phyloP scores from a whole-genome alignment of 192 early-diverging fungal genomes.

The Phlyctochytrium planicorne region DNA sequence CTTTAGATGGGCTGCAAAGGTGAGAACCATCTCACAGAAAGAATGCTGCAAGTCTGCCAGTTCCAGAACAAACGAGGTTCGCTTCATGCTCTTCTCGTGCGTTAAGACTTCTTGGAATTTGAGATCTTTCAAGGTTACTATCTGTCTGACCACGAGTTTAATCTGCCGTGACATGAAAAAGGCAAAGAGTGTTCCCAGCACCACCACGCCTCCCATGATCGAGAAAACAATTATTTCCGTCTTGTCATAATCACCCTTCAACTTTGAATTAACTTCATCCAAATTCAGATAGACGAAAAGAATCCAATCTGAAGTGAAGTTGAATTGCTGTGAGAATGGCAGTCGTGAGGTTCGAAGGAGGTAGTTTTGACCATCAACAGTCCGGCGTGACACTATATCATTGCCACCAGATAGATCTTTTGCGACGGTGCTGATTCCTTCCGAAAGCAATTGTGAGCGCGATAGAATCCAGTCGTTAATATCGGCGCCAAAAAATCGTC shows the following conservation, averaged over 20 bases:
- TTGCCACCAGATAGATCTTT: too few relatives aligned
- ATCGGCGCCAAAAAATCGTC: too few relatives aligned
- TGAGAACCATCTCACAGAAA: conserved; percentile 11
- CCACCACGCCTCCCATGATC: not conserved
- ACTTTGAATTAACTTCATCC: not conserved
- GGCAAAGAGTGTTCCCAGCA: conserved; percentile 7
- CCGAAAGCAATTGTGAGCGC: too few relatives aligned
- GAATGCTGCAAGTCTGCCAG: not conserved
- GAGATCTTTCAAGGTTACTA: conserved; percentile 1
- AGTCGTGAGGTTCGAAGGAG: too few relatives aligned
- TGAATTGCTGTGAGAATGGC: not conserved
- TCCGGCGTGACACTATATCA: too few relatives aligned
- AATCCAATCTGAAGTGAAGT: not conserved
- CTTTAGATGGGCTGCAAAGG: conserved; percentile 5
- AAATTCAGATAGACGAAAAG: conserved; percentile 9
- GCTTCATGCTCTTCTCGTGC: not conserved
- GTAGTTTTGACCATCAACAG: too few relatives aligned
- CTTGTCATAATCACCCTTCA: not conserved
- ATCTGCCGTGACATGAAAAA: conserved; percentile 4
- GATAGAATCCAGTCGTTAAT: too few relatives aligned
- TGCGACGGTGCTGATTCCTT: too few relatives aligned
- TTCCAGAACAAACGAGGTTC: not conserved
- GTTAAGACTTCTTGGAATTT: conserved; percentile 6
- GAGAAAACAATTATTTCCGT: conserved; percentile 2
- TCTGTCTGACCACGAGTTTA: not conserved